Evolutionary conservation across 257 asterid species (phyloP), one percentile per base, ranked within the genome.

Genomic region (Plantago major): DNA sequence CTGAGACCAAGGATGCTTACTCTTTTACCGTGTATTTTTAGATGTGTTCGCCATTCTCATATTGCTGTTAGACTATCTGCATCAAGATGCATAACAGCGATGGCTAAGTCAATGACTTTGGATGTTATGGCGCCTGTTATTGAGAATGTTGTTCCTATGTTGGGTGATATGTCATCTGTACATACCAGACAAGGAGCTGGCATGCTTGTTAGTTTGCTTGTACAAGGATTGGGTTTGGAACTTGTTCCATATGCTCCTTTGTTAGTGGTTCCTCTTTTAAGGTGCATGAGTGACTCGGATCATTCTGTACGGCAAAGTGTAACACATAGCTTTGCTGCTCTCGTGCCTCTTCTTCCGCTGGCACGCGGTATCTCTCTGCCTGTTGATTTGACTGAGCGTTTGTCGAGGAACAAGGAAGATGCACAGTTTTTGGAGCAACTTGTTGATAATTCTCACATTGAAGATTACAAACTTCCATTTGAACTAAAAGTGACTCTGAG

Each of bases 141-240:
- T 68, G 96, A 83, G 78, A 87, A 82, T 74, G 96, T 82, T 60
- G 82, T 93, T 60, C 97, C 97, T 38, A 85, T 93, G 99, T 71
- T 93, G 70, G 90, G 99, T 64, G 97, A 93, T 58, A 71, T 80
- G 88, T 55, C 86, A 55, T 93, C 94, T 56, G 87, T 90, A 64
- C 95, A 84, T 78, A 88, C 96, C 59, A 89, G 97, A 78, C 97
- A 93, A 81, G 99, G 99, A 63, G 96, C 96, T 71, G 97, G 97
- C 68, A 93, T 93, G 97, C 97, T 93, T 72, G 96, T 93, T 65
- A 93, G 95, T 76, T 82, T 89, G 81, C 95, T 93, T 68, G 99
- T 89, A 54, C 99, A 81, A 56, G 99, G 99, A 61, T 73, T 89
- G 77, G 99, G 99, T 62, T 78, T 93, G 73, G 96, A 93, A 70